Base-by-base conservation (phyloP, 2,329 filamentous ascomycete genomes). In the Beauveria asiatica region DNA sequence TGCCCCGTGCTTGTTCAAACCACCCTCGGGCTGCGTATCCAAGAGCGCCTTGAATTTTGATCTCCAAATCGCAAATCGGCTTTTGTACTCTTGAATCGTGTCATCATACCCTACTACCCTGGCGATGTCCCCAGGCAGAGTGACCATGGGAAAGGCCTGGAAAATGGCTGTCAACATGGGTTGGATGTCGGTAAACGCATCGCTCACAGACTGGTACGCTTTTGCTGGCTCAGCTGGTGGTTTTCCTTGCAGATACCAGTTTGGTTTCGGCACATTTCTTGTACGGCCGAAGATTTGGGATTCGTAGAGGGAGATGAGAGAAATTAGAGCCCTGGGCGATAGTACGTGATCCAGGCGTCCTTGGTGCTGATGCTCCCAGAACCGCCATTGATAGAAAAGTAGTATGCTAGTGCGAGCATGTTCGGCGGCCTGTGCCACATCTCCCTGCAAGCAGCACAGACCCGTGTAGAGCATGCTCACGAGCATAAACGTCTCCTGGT, bases 401-500 rank as follows among this genome's bases (percentile, higher is more conserved):
- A 44, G n/a, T 33, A 59, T 45, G 19, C 48, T 39, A 17, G 39
- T 53, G 17, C 39, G 48, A 7, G 49, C 41, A 10, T 59, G 57
- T 17, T 52, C 41, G 4, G 49, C 23, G 16, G 57, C 57, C 16
- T 52, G 57, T 19, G 48, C 13, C 6, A 59, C 48, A 30, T 59
- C 57, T 6, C 57, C 48, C 13, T 59, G 57, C 25, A 59, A 19
- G 11, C 37, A 52, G 17, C 57, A 59, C 9, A 59, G 48, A 3
- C 57, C 57, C 11, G 57, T 59, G 30, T 52, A 59, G 16, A 59
- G 57, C 48, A 59, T 53, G 27, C 39, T 53, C 2, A 59, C 57
- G 39, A 59, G 57, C 48, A 59, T 52, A 10, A 59, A 59, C 2
- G 57, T 46, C 41, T 59, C 57, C 39, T 59, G 57, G 39, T 59